These are phyloP conservation scores for Rhizopogon vesiculosus DNA, from an alignment of 768 basidiomycete species.

Conservation along the genomic window DNA sequence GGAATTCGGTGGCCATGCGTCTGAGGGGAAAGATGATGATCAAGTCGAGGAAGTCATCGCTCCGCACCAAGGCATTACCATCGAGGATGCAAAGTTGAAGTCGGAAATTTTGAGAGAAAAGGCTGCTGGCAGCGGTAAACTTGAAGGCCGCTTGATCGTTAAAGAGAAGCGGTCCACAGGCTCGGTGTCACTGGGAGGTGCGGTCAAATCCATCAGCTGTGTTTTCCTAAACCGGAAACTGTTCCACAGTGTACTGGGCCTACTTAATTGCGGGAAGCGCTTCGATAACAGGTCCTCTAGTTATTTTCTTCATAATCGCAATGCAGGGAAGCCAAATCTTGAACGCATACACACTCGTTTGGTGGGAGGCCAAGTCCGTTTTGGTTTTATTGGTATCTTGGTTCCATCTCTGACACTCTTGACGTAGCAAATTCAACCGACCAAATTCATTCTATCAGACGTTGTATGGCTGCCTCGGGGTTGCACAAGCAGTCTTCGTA, in stretches of 20 bases:
- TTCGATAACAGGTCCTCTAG: too few relatives aligned
- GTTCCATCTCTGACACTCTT: not conserved
- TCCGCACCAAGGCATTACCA: too few relatives aligned
- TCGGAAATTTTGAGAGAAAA: conserved; percentile 25
- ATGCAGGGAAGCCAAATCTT: conserved; percentile 62
- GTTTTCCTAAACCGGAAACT: not conserved
- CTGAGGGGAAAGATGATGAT: too few relatives aligned
- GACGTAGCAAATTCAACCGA: conserved; percentile 37
- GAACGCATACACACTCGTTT: conserved; percentile 65
- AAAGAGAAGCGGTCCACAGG: conserved; percentile 65
- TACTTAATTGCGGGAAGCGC: conserved; percentile 57
- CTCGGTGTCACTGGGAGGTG: conserved; percentile 48
- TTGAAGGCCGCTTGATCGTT: conserved; percentile 62
- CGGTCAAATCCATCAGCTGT: conserved; percentile 4
- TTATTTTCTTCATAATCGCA: conserved; percentile 41
- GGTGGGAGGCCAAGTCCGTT: conserved; percentile 62
- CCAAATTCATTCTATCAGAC: conserved; percentile 59
- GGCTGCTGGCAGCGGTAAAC: conserved; percentile 53
- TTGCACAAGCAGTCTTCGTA: conserved; percentile 54
- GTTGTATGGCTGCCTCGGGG: conserved; percentile 57
- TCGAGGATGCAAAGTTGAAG: conserved; percentile 34
- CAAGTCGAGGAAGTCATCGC: too few relatives aligned
- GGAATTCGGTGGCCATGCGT: too few relatives aligned
- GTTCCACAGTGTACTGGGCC: conserved; percentile 47
- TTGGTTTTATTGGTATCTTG: not conserved